Conservation (phyloP, 305 asterid genomes). For the Ilex paraguariensis region DNA sequence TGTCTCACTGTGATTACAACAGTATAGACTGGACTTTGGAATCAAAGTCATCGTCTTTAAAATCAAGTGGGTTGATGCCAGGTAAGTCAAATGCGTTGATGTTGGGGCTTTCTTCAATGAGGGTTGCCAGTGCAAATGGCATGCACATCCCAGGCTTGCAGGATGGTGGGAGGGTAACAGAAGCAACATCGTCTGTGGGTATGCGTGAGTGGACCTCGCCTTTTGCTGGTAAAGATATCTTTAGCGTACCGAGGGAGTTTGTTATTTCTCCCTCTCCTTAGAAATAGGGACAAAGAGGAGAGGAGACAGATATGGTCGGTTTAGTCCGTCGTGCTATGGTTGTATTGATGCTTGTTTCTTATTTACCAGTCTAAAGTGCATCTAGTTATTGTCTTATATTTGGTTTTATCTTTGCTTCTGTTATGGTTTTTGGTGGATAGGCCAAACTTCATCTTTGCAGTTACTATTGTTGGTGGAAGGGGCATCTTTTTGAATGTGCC, state of each 20-base stretch:
- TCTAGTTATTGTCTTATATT: no score
- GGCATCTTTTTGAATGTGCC: no score
- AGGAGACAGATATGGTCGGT: not conserved
- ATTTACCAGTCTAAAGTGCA: no score
- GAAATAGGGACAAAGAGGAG: not conserved
- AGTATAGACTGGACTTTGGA: conserved; percentile 1
- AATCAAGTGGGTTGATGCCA: not conserved
- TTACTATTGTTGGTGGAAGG: no score
- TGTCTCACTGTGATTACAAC: conserved; percentile 3
- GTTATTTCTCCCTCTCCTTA: not conserved
- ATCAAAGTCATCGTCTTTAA: not conserved
- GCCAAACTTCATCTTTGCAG: no score
- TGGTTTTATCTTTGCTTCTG: no score
- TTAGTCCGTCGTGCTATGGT: no score
- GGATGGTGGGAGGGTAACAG: not conserved
- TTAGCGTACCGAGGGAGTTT: not conserved
- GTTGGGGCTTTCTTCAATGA: not conserved
- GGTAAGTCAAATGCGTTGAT: not conserved
- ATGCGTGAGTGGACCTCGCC: not conserved
- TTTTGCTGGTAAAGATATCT: not conserved
- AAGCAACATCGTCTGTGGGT: not conserved
- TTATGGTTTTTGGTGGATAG: no score
- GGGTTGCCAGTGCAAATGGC: not conserved
- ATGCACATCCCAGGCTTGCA: not conserved
- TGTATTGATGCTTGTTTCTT: no score